Evolutionary conservation across 371 early-diverging fungal species (phyloP), one percentile per base, ranked within the genome.

Genomic region (Syncephalastrum contaminatum): DNA sequence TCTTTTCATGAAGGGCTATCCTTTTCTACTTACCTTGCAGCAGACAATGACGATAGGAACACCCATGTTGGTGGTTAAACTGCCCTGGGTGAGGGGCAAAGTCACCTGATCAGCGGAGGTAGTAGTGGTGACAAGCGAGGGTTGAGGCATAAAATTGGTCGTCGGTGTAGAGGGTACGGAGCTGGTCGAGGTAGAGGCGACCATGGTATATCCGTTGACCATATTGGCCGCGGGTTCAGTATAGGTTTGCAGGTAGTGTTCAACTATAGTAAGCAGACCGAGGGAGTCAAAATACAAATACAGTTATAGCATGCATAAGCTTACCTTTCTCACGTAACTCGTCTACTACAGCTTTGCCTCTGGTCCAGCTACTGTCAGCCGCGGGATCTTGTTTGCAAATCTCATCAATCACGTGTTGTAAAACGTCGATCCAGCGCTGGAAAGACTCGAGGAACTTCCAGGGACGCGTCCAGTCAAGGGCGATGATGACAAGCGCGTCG

Each of bases 391-490:
- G 86, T 43, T 73, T 80, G 47, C 80, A 71, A 43, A 91, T 81
- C 40, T 75, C 72, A 30, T 88, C 66, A 19, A 89, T 76, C 1
- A 82, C 77, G n/a, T 67, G 65, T 53, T 87, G 80, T 41, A 97
- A 73, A 19, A 94, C 82, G 45, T 77, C 63, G 46, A 92, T 70
- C 95, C 95, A 95, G 51, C 87, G 76, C 58, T 91, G 84, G 54
- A 95, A 74, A 22, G 86, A 78, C 54, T 89, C 86, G 63, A 95
- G 63, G 68, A 95, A 96, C 41, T 70, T 74, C 94, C 95, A 95
- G 16, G 97, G 97, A 67, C 82, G 81, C 36, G 88, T 81, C 97
- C 97, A 97, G 69, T 96, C 96, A 51, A 97, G 72, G 41, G 88
- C 87, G 44, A 97, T 77, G 12, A 95, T 72, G 2, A 89, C 88